Evolutionary conservation across 768 basidiomycete species (phyloP), one percentile per base, ranked within the genome.

Genomic region (Hirschioporus abietinus): DNA sequence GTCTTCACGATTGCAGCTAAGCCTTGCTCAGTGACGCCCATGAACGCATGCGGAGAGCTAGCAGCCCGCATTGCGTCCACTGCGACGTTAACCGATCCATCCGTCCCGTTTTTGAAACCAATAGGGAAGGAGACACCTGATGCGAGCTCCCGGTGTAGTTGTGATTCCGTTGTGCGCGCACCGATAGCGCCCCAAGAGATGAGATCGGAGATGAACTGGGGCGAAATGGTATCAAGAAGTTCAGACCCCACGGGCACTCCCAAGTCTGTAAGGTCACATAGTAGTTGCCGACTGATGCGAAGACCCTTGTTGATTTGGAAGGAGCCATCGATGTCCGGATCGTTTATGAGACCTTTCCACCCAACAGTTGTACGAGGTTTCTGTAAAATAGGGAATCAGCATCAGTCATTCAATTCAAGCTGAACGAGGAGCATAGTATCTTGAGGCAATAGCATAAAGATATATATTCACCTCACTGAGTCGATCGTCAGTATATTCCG

Each of bases 41-140:
- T 94, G 83, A 99, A 99, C 35, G 93, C 92, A 77, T 99, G 96
- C 4, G 95, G 93, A 75, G 95, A 91, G 2, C 89, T 91, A 15
- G 93, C 87, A 0, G 93, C 89, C 68, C 89, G 86, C 96, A 99
- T 98, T 18, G 96, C 97, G 76, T 99, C 97, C 66, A 99, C 91
- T 1, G 96, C 96, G 36, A 99, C 93, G 0, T 85, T 79, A 63
- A 98, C 89, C 58, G 88, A 88, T 65, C 97, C 97, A 76, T 99
- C 96, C 2, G 97, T 99, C 65, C 97, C 96, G 76, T 99, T 99
- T 79, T 99, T 99, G 88, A 99, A 99, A 9, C 95, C 93, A 70
- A 98, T 94, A 24, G 97, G 96, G 89, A 97, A 99, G 64, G 96
- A 97, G 26, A 93, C 90, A 73, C 96, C 96, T 3, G 92, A 95